A percentile compares a stretch with the other conserved stretches of the same genome.
These are phyloP conservation scores for Trichoderma gamsii DNA, from an alignment of 495 filamentous ascomycete species.

Conservation along the genomic window DNA sequence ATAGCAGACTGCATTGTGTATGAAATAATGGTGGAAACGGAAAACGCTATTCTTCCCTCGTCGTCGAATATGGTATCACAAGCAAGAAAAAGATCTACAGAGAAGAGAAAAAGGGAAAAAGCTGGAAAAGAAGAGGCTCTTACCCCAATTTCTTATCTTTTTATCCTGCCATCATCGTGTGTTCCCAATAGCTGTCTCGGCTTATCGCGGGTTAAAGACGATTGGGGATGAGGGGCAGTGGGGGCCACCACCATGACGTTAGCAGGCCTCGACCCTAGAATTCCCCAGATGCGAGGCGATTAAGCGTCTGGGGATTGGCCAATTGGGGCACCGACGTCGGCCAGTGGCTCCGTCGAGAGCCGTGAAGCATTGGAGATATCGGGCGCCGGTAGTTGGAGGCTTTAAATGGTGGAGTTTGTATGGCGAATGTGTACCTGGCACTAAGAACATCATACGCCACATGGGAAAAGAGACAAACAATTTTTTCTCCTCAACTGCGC, in stretches of 20 bases:
- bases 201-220: slow-evolving; percentile 15
- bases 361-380: background rate
- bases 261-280: background rate
- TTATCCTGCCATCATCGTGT: slow-evolving; percentile 1
- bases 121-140: background rate
- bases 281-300: background rate
- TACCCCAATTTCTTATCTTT: background rate
- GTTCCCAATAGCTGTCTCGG: background rate
- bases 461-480: too few relatives aligned
- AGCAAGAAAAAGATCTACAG: background rate
- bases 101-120: background rate
- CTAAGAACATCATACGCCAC: too few relatives aligned
- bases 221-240: slow-evolving; percentile 13
- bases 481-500: too few relatives aligned
- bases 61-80: background rate
- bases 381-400: too few relatives aligned
- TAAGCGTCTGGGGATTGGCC: background rate
- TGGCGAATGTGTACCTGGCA: too few relatives aligned
- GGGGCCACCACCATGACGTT: slow-evolving; percentile 3
- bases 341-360: slow-evolving; percentile 3
- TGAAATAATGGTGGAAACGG: background rate
- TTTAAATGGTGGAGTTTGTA: too few relatives aligned
- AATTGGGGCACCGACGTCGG: slow-evolving; percentile 4
- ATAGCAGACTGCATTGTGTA: slow-evolving; percentile 14
- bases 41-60: background rate